A percentile compares a stretch with the other conserved stretches of the same genome.
Evolutionary conservation across 306 rosid species (phyloP).

Genomic region (Lathyrus sativus): DNA sequence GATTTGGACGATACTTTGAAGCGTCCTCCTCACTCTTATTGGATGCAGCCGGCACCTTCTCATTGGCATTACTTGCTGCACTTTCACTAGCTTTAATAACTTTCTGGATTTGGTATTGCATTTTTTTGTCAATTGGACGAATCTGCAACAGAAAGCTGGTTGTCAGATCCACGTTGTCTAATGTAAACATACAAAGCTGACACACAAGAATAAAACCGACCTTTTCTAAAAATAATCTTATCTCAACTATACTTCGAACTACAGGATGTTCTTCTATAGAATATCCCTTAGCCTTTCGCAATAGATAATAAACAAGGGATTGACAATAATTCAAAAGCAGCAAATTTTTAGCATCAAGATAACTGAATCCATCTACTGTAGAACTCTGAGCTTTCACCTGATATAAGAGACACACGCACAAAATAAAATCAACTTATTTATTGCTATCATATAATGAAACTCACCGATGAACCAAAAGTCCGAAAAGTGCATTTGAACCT

Average conservation of each 20-base stretch:
- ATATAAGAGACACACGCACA: slow-evolving; percentile 12
- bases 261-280: slow-evolving; percentile 77
- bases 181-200: slow-evolving; percentile 1
- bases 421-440: slow-evolving; percentile 8
- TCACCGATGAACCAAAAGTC: too few relatives aligned
- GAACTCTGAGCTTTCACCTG: slow-evolving; percentile 71
- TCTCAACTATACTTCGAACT: slow-evolving; percentile 75
- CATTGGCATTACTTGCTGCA: slow-evolving; percentile 42
- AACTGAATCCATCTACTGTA: slow-evolving; percentile 77
- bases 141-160: slow-evolving; percentile 52
- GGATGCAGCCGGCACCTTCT: slow-evolving; percentile 50
- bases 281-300: slow-evolving; percentile 74
- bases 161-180: slow-evolving; percentile 9
- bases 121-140: slow-evolving; percentile 85
- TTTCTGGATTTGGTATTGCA: slow-evolving; percentile 89
- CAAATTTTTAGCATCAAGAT: slow-evolving; percentile 84
- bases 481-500: slow-evolving; percentile 43
- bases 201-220: slow-evolving; percentile 42
- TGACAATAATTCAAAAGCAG: slow-evolving; percentile 80
- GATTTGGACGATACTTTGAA: slow-evolving; percentile 81
- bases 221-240: slow-evolving; percentile 83
- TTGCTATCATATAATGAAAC: slow-evolving; percentile 5
- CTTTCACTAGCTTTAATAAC: slow-evolving; percentile 55
- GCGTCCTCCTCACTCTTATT: slow-evolving; percentile 55
- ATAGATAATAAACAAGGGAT: slow-evolving; percentile 83